Evolutionary conservation across 208 protist species (phyloP).

Genomic region (Leishmania lainsoni): DNA sequence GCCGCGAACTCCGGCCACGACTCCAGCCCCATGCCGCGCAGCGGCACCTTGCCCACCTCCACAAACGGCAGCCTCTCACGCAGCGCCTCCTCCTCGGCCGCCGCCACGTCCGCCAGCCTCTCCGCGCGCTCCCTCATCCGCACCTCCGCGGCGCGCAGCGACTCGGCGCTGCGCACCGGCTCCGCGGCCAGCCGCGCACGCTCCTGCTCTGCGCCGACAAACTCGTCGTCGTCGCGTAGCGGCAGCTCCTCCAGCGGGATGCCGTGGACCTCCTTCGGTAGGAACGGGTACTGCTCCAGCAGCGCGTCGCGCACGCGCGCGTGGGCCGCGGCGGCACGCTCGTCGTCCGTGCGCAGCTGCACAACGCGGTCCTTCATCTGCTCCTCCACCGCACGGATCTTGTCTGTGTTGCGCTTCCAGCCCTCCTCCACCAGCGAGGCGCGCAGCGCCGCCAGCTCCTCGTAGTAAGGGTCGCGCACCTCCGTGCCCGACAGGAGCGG

Average conservation of each 20-base stretch:
- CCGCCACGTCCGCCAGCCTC: conserved; percentile 33
- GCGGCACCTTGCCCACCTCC: conserved; percentile 20
- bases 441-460: conserved; percentile 45
- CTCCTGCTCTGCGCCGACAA: background rate
- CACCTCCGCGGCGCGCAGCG: conserved; percentile 23
- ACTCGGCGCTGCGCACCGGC: no score
- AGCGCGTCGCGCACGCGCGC: conserved; percentile 24
- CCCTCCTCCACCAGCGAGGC: conserved; percentile 36
- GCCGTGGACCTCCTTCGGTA: background rate
- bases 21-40: conserved; percentile 36
- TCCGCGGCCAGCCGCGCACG: background rate
- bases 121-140: conserved; percentile 24
- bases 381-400: conserved; percentile 36
- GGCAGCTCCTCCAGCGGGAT: background rate
- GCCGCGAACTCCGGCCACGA: conserved; percentile 22
- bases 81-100: conserved; percentile 32
- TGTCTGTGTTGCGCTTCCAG: conserved; percentile 20
- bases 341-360: conserved; percentile 32
- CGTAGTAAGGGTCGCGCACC: conserved; percentile 37
- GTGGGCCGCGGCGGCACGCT: no score
- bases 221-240: background rate
- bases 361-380: conserved; percentile 44
- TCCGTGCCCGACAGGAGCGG: conserved; percentile 19
- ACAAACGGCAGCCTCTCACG: no score
- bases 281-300: conserved; percentile 17